Conservation (phyloP, 1,284 basidiomycete genomes). For the Malassezia arunalokei region DNA sequence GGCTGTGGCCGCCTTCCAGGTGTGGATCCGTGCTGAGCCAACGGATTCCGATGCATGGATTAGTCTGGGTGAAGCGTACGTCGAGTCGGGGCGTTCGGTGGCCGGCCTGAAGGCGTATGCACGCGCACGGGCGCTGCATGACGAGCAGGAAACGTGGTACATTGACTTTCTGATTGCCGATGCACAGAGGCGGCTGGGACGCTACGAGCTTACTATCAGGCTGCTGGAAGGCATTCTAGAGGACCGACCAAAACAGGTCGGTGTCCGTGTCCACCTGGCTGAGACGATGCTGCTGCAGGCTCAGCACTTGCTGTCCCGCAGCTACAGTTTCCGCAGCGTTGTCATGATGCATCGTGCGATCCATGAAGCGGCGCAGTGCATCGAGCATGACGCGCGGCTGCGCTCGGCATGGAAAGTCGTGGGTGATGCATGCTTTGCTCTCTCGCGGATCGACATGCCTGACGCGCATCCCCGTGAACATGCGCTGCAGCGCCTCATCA, state of each 20-base stretch:
- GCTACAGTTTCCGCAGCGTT: conserved; percentile 65
- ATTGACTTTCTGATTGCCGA: conserved; percentile 73
- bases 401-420: conserved; percentile 66
- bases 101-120: conserved; percentile 79
- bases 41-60: conserved; percentile 73
- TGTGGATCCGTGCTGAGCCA: conserved; percentile 68
- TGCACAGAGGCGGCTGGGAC: conserved; percentile 67
- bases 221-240: conserved; percentile 57
- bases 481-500: conserved; percentile 18
- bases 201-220: conserved; percentile 61
- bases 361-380: conserved; percentile 52
- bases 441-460: conserved; percentile 21
- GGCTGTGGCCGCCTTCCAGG: conserved; percentile 76
- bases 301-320: conserved; percentile 55
- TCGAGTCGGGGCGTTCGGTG: conserved; percentile 69
- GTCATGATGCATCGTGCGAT: conserved; percentile 59
- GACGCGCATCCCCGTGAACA: background rate
- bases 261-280: conserved; percentile 62
- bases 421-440: conserved; percentile 60
- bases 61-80: conserved; percentile 81
- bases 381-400: conserved; percentile 49
- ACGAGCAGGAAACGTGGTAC: conserved; percentile 58
- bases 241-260: conserved; percentile 54
- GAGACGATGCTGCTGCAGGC: conserved; percentile 66
- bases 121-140: conserved; percentile 53